A percentile compares a stretch with the other conserved stretches of the same genome.
Evolutionary conservation across 2,329 filamentous ascomycete species (phyloP).

Genomic region (Cytospora paraplurivora): DNA sequence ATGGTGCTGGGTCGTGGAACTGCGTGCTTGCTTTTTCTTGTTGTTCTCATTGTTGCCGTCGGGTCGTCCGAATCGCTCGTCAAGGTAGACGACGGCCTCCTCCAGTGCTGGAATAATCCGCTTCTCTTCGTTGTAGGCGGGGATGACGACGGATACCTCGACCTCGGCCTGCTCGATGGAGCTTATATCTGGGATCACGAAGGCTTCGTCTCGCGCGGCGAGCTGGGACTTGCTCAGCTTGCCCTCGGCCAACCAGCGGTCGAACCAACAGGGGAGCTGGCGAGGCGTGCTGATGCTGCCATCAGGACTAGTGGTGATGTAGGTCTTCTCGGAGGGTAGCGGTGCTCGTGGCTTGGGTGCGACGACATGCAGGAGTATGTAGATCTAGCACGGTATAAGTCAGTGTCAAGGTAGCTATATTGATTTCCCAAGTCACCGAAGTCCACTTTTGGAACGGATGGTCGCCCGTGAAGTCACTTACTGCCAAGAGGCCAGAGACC

Average conservation of each 20-base stretch:
- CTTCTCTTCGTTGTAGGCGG: slow-evolving; percentile 91
- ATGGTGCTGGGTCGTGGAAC: slow-evolving; percentile 38
- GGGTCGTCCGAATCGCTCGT: slow-evolving; percentile 69
- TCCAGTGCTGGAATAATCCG: slow-evolving; percentile 82
- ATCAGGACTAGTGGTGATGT: slow-evolving; percentile 71
- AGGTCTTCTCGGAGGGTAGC: slow-evolving; percentile 79
- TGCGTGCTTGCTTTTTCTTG: slow-evolving; percentile 33
- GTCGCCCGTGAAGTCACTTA: slow-evolving; percentile 35
- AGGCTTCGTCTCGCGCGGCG: slow-evolving; percentile 41
- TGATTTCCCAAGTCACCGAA: background rate
- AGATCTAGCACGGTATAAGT: slow-evolving; percentile 54
- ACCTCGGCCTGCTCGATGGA: slow-evolving; percentile 74
- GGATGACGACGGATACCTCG: slow-evolving; percentile 89
- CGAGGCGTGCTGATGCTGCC: slow-evolving; percentile 50
- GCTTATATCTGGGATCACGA: slow-evolving; percentile 50
- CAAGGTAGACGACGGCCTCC: slow-evolving; percentile 86
- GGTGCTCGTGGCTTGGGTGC: slow-evolving; percentile 79
- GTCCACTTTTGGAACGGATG: background rate
- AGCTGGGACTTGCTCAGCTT: slow-evolving; percentile 48
- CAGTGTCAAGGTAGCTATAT: background rate
- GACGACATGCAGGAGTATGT: slow-evolving; percentile 69
- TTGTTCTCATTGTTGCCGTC: slow-evolving; percentile 31
- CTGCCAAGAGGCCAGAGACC: slow-evolving; percentile 41
- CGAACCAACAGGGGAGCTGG: slow-evolving; percentile 84
- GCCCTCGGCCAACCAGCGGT: slow-evolving; percentile 68